Base-by-base conservation (phyloP, 2,329 filamentous ascomycete species). In the Leptographium wingfieldii region DNA sequence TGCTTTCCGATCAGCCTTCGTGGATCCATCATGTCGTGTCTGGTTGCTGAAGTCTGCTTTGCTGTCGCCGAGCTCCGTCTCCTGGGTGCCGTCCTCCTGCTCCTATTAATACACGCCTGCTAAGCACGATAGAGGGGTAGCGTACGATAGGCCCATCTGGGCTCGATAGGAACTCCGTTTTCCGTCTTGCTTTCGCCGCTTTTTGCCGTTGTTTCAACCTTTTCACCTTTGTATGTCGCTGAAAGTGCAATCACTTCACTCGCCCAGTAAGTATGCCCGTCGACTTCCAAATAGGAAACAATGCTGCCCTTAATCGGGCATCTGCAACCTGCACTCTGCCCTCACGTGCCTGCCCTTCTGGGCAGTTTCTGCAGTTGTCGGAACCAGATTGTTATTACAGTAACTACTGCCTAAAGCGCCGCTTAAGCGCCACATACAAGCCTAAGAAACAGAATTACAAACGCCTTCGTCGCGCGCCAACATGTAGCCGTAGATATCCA, bases 1-100 rank as follows among this genome's bases (percentile, higher is more conserved):
- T 74, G 77, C 65, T 83, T 80, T 61, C 85, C 84, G 29, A 88
- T 72, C 67, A 80, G 87, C 3, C 48, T 38, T 3, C 33, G 61
- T 5, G 56, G 54, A 10, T 60, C 51, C 62, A 61, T 62, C 5
- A n/a, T 55, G 16, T 48, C 16, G 22, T 35, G 38, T 19, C 19
- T 12, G 14, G 40, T 14, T 43, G 40, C 40, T 16, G 40, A 16
- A 3, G 14, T 43, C 40, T 43, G 12, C 14, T 43, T 43, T 19
- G 12, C 9, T 43, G 12, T 40, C 40, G 12, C 19, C 4, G 3
- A 16, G 12, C 40, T 43, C 40, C 19, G 12, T 3, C 40, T 43
- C 19, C 19, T 43, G 5, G 10, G 14, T 31, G 31, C 19, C 40
- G 14, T 43, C 19, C 40, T 19, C 4, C 40, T 22, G 22, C 22